Base-by-base conservation (phyloP, 768 basidiomycete species). In the Hirschioporus abietinus region DNA sequence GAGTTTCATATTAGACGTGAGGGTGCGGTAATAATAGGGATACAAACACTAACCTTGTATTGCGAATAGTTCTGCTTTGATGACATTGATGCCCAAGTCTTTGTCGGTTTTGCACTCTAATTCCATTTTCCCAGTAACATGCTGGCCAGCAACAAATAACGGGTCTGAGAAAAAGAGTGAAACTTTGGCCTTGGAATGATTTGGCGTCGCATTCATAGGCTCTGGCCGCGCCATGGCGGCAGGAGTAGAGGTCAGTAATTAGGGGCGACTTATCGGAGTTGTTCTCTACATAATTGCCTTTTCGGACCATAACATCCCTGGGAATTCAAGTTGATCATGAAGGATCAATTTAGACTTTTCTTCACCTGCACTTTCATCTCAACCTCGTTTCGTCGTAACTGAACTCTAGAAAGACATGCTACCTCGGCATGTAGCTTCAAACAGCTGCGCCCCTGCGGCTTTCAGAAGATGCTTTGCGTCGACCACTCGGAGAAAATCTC, bases 141-240 rank as follows among this genome's bases (percentile, higher is more conserved):
- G 77, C 42, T 79, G 78, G 0, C 92, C 92, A 0, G 92, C 88
- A 63, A 91, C 83, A 71, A 84, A 90, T 30, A 82, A 78, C 1
- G 83, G 74, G 69, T 90, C 84, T 1, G 85, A 82, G 7, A 92
- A 79, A 7, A 79, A 82, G 23, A 90, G 73, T 15, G 88, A 82
- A 18, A 91, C 83, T 74, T 84, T 91, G 75, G 93, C 85, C 77
- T 92, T 94, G 27, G 91, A 80, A 75, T 93, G 92, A 74, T 88
- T 81, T 0, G 88, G 82, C n/a, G 87, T 85, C 34, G 89, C 88
- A 77, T 94, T 93, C 92, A 93, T 93, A 15, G 90, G 89, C 77
- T 83, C 84, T 6, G 80, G 78, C 60, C 78, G 42, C 42, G 42
- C 42, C 42, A 52, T 52, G 42, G 42, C 42, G 42, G 42, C 42